Evolutionary conservation across 306 rosid species (phyloP).

Genomic region (Prunus mongolica): DNA sequence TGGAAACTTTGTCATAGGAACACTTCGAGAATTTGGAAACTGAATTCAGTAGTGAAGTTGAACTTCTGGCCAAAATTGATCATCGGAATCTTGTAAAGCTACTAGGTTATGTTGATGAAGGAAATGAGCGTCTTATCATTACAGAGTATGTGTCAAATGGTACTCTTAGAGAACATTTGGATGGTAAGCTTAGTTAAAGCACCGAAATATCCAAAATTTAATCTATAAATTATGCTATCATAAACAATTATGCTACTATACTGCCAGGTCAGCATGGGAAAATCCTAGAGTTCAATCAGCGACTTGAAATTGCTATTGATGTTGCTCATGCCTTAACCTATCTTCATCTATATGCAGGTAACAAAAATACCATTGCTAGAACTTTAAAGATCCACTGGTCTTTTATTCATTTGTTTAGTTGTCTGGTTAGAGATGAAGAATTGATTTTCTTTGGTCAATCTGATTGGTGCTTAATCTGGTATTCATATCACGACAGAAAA

Average conservation of each 20-base stretch:
- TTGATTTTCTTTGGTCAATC: neutral
- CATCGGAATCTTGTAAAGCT: constrained; percentile 94
- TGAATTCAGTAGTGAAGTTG: constrained; percentile 85
- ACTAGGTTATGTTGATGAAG: constrained; percentile 74
- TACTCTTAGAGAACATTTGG: constrained; percentile 91
- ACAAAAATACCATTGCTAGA: constrained; percentile 3
- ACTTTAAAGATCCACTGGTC: neutral
- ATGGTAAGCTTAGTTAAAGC: constrained; percentile 57
- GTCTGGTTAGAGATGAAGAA: neutral
- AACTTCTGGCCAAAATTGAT: constrained; percentile 90
- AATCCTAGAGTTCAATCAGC: constrained; percentile 87
- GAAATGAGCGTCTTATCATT: constrained; percentile 82
- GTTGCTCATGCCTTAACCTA: constrained; percentile 96
- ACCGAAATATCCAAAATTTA: constrained; percentile 9
- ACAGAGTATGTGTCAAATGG: constrained; percentile 90
- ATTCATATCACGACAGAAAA: constrained; percentile 60
- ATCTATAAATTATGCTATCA: constrained; percentile 9
- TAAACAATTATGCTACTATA: constrained; percentile 18
- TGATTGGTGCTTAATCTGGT: constrained; percentile 22
- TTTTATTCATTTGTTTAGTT: neutral
- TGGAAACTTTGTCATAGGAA: constrained; percentile 51
- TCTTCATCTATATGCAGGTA: constrained; percentile 88
- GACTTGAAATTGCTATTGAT: constrained; percentile 93
- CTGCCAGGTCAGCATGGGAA: constrained; percentile 71
- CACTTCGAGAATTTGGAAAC: constrained; percentile 66